Base-by-base conservation (phyloP, 306 rosid species). In the Spatholobus suberectus region DNA sequence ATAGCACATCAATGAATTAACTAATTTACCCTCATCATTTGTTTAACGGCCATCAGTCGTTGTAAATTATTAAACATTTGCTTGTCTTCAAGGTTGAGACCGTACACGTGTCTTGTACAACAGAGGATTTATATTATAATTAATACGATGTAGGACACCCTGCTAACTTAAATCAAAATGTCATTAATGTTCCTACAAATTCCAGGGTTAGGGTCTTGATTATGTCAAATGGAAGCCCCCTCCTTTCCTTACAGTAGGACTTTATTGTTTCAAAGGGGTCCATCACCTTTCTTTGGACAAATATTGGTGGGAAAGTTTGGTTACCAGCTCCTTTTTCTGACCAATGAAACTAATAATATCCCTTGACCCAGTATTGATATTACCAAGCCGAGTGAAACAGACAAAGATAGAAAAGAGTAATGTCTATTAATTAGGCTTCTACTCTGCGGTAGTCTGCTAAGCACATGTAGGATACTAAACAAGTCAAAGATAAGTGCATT, bases 251-350 rank as follows among this genome's bases (percentile, higher is more conserved):
- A 15, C 0, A 8, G 73, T 74, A 86, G 63, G 91, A 89, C 87
- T 89, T 88, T 82, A 57, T 63, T 51, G 81, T 83, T 81, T 72
- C 43, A 71, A 77, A 80, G 68, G 86, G 90, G 90, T 80, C 86
- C 87, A 76, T 83, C 54, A 46, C 47, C 87, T 88, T 89, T 88
- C 76, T 70, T 83, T 17, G 85, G 69, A 86, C 70, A 87, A 88
- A 82, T 87, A 77, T 77, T 83, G 94, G 94, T 90, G 95, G 90
- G 84, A 90, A 91, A 91, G 94, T 92, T 94, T 91, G 97, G 97
- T 90, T 86, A 91, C 94, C 93, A 79, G 93, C 96, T 88, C 93
- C 97, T 65, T 91, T 88, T 82, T 76, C 87, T 84, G 89, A 90
- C 97, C 93, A 86, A 89, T 91, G 51, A 81, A 75, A 62, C 41